Base-by-base conservation (phyloP, 441 rosid species). In the Erodium chrysanthum region DNA sequence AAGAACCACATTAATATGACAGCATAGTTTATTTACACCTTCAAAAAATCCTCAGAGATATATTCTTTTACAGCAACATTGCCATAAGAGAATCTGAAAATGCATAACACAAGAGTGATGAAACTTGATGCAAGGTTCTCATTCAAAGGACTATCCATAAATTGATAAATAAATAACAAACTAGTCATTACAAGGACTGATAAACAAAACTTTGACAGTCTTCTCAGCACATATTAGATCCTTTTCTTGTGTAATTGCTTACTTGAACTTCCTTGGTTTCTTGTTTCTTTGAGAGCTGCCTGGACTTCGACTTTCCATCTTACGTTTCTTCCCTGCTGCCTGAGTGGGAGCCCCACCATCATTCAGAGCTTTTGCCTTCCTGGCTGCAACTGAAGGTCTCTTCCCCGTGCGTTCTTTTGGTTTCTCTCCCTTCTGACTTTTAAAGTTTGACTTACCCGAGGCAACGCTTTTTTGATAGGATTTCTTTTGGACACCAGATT, bases 381-480 rank as follows among this genome's bases (percentile, higher is more conserved):
- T 86, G 21, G 87, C 85, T 2, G 91, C 91, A 70, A 91, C 99
- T 4, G 96, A 75, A 21, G 94, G 96, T 68, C 97, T 85, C 75
- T 91, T 94, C 61, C 73, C 78, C 56, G 5, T 37, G 5, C 77
- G 67, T 46, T 78, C 77, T 74, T 81, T 84, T 7, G 65, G 61
- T 56, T 74, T 74, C 42, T 70, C 83, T 52, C 65, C 77, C 31
- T 63, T 80, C 65, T 70, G 74, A 1, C 69, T 61, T 77, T 68
- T 82, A 18, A 79, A 75, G 66, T 76, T 88, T 78, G 66, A 62
- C 77, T 66, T 78, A 2, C 72, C 70, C 0, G 78, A 69, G n/a
- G 73, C 78, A 4, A 62, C 65, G 50, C 76, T 77, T 71, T 74
- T 84, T 48, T 77, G 68, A 66, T 52, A 74, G 11, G 50, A 72